Evolutionary conservation across 441 rosid species (phyloP), one percentile per base, ranked within the genome.

Genomic region (Erodium chrysanthum): DNA sequence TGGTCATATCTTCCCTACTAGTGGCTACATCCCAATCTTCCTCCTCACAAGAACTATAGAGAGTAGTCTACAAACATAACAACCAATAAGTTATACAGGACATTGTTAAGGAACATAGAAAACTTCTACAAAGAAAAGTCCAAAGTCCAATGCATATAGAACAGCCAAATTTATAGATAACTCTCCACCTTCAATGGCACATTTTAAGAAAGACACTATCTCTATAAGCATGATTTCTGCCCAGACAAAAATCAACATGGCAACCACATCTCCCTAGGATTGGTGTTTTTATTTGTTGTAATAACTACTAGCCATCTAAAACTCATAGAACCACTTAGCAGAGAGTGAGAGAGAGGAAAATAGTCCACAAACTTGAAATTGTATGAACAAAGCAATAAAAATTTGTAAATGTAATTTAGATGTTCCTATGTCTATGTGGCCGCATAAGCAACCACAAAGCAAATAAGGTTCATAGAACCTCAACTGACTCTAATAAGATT

Each of bases 11-110:
- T 75, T 90, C 95, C 66, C 93, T 95, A 48, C 81, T 78, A 60
- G 99, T 87, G 71, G 99, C 99, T 62, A 76, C 92, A 77, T 95
- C 99, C 99, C 99, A 95, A 77, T 95, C 97, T 82, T 95, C 99
- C 70, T 96, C 97, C 81, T 95, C 99, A 75, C 90, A 88, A 64
- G 96, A 91, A 84, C 92, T 95, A 82, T 95, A 95, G 67, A 96
- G 97, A 58, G 92, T 97, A 61, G 97, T 96, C 99, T 91, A 79
- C n/a, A 77, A 63, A 67, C 33, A 64, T 72, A 76, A 65, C 12
- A 48, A 48, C 18, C 4, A 48, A 48, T n/a, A n/a, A 14, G 54
- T 48, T 48, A 48, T 48, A n/a, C 54, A 11, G 62, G 14, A 56
- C 62, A 21, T 20, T 8, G n/a, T 20, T 21, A 56, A 22, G 25